A percentile compares a stretch with the other conserved stretches of the same genome.
These are phyloP conservation scores for Stipa capillata DNA, from an alignment of 176 grass and related monocot genomes.

Conservation along the genomic window DNA sequence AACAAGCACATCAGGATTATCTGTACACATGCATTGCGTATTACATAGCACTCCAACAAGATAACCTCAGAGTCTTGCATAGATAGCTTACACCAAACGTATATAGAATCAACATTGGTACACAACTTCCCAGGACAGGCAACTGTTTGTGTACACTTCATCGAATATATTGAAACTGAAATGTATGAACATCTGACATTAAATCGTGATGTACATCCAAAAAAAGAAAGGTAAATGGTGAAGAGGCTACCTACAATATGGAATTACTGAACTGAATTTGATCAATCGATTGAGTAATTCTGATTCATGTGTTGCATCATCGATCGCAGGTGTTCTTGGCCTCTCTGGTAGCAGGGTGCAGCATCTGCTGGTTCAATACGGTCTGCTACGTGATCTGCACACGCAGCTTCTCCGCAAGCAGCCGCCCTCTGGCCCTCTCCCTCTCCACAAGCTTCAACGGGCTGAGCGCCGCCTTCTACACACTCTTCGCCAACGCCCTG, in stretches of 20 bases:
- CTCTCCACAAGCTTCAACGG: slow-evolving; percentile 85
- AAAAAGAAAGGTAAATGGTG: no score
- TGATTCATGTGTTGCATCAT: not conserved
- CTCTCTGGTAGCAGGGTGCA: slow-evolving; percentile 69
- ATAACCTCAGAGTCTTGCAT: not conserved
- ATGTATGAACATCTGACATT: not conserved
- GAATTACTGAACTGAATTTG: not conserved
- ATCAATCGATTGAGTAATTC: not conserved
- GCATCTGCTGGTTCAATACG: slow-evolving; percentile 95
- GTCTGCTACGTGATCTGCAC: slow-evolving; percentile 81
- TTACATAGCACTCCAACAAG: not conserved
- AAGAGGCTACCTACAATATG: not conserved
- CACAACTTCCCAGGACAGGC: not conserved
- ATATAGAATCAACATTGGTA: not conserved
- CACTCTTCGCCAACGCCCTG: slow-evolving; percentile 38
- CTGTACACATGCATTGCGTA: not conserved
- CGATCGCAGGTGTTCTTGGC: slow-evolving; percentile 70
- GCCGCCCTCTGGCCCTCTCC: slow-evolving; percentile 61
- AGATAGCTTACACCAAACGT: not conserved
- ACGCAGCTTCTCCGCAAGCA: slow-evolving; percentile 43
- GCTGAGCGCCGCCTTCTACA: slow-evolving; percentile 53
- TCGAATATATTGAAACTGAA: not conserved
- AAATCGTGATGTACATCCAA: not conserved
- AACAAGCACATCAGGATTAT: not conserved
- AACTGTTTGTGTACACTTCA: not conserved